These are phyloP conservation scores for Deinandra increscens DNA, from an alignment of 129 eudicot species.

Conservation along the genomic window DNA sequence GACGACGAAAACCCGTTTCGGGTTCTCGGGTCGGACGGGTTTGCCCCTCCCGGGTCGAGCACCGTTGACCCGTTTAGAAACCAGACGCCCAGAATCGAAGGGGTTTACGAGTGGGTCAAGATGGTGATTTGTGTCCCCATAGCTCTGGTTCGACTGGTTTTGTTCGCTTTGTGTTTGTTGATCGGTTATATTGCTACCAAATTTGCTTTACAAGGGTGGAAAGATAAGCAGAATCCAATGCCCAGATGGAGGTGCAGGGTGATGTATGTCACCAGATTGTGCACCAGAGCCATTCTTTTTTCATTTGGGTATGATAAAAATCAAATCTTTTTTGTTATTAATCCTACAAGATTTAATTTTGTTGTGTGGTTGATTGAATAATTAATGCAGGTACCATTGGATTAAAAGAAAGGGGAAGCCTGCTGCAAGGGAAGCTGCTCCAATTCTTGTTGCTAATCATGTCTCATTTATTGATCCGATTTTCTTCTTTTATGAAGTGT, in stretches of 20 bases:
- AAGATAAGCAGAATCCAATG: slow-evolving; percentile 76
- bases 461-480: slow-evolving; percentile 94
- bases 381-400: slow-evolving; percentile 83
- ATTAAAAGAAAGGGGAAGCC: slow-evolving; percentile 84
- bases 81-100: slow-evolving; percentile 55
- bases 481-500: slow-evolving; percentile 81
- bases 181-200: slow-evolving; percentile 72
- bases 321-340: not conserved
- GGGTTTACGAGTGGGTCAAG: slow-evolving; percentile 88
- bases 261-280: slow-evolving; percentile 80
- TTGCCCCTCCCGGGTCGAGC: slow-evolving; percentile 44
- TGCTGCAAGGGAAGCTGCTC: slow-evolving; percentile 94
- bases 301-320: slow-evolving; percentile 69
- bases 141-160: slow-evolving; percentile 52
- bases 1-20: slow-evolving; percentile 50
- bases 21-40: slow-evolving; percentile 58
- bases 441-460: slow-evolving; percentile 89
- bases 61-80: slow-evolving; percentile 84
- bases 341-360: too few species aligned
- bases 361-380: too few species aligned
- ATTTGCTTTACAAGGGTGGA: slow-evolving; percentile 74
- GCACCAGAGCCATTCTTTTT: slow-evolving; percentile 73
- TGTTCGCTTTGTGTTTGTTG: slow-evolving; percentile 57
- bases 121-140: slow-evolving; percentile 62
- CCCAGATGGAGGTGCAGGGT: slow-evolving; percentile 82